A percentile compares a stretch with the other conserved stretches of the same genome.
phyloP scores from a whole-genome alignment of 1,284 basidiomycete species.

The Rhodofomes roseus region DNA sequence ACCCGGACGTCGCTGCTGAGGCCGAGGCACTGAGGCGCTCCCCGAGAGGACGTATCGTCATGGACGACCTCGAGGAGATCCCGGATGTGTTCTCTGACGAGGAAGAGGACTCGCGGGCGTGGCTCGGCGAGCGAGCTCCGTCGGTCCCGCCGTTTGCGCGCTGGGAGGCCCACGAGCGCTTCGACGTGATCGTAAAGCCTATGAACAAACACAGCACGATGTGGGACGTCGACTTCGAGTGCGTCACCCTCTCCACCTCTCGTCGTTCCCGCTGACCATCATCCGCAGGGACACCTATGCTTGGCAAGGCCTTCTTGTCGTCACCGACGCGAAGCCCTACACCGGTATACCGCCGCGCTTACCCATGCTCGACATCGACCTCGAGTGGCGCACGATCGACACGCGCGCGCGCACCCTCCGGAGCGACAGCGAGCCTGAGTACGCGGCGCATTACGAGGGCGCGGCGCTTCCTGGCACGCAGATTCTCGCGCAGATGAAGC shows the following conservation, averaged over 20 bases:
- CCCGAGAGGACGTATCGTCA: background rate
- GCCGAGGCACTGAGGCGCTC: background rate
- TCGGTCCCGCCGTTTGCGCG: background rate
- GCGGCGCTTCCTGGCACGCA: background rate
- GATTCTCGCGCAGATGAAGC: background rate
- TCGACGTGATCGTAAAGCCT: conserved; percentile 2
- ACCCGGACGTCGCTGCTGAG: background rate
- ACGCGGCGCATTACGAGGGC: background rate
- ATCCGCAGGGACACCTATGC: conserved; percentile 12
- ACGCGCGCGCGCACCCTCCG: background rate
- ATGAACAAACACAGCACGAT: background rate
- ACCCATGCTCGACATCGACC: conserved; percentile 10
- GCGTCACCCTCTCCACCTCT: background rate
- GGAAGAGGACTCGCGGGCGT: background rate
- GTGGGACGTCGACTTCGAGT: conserved; percentile 6
- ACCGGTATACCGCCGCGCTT: conserved; percentile 9
- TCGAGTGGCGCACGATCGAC: conserved; percentile 14
- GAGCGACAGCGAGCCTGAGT: background rate
- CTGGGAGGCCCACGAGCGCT: background rate
- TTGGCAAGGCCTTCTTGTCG: conserved; percentile 13
- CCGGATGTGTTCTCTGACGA: conserved; percentile 1
- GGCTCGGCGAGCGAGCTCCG: background rate
- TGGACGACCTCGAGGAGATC: conserved; percentile 1
- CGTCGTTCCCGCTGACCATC: background rate
- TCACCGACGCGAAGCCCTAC: conserved; percentile 13